Base-by-base conservation (phyloP, 2,329 filamentous ascomycete species). In the Phialophora expanda region DNA sequence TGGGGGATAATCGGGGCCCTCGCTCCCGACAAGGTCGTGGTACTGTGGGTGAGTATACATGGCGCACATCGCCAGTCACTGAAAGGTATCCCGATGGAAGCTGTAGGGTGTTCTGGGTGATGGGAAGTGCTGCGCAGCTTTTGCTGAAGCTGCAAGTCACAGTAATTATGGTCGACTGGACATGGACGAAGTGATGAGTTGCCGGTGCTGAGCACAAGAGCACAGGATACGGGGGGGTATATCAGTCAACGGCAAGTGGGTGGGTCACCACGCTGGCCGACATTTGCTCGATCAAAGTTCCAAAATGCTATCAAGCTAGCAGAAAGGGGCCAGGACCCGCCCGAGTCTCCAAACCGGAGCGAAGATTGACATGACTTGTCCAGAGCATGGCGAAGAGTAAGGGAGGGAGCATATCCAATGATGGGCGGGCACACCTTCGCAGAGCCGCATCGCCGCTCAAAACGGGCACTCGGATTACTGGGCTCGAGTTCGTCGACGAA, bases 11-110 rank as follows among this genome's bases (percentile, higher is more conserved):
- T 56, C 62, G 38, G 56, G 46, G 20, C 57, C 51, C 26, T 61
- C 57, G 34, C 60, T 68, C 20, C 56, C 64, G 6, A 68, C 46
- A 14, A 64, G n/a, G 20, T 68, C 63, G 26, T 66, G 64, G 46
- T 55, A 60, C 8, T 58, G 63, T 28, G 56, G 32, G 50, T 56
- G 53, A n/a, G 38, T 32, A 56, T 60, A 60, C 66, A 68, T 68
- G 53, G 12, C 34, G 28, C 11, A 34, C 26, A 8, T n/a, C 7
- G 53, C 53, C 28, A 30, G 24, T 22, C 38, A 44, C 14, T 20
- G 38, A n/a, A 3, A 44, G 17, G 38, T n/a, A 44, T 44, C 7
- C 17, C 38, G 8, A 20, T n/a, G 17, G 17, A 44, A n/a, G 38
- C 17, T n/a, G 14, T 17, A 2, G 8, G 5, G 4, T 44, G 38